Evolutionary conservation across 1,139 yeast species (phyloP), one percentile per base, ranked within the genome.

Genomic region (Geotrichum macrosporum): DNA sequence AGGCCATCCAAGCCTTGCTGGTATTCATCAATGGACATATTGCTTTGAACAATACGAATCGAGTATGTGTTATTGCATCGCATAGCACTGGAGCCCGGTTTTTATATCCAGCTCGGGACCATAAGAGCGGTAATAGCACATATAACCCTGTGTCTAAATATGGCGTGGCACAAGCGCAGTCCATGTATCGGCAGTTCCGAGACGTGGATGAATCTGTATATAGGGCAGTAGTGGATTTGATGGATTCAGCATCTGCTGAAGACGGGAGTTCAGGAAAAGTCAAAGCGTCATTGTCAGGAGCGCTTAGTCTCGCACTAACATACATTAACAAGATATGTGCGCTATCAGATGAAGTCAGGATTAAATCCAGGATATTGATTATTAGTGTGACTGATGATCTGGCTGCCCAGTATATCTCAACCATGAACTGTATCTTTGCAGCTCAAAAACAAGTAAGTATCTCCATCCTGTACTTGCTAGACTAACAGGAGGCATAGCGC

Each of bases 351-450:
- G 65, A 57, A 45, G 31, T 50, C 36, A 38, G 77, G 18, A 69
- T 84, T 65, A 81, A 81, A 55, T 78, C 95, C 0, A 69, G 96
- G 44, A 73, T 92, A 9, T 65, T 94, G 54, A 77, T 88, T 5
- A 72, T 92, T 2, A 81, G 86, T 47, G 82, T 84, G 16, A 80
- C 83, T 53, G 88, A 82, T 53, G 94, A 87, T 56, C 80, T 81
- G 48, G 80, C 87, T 18, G 71, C 87, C 46, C 86, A 86, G 51
- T 94, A 94, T 64, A 86, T 92, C 35, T 86, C 97, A 3, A 81
- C 88, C 41, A 94, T 94, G 98, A 94, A 94, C 65, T 77, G 94
- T 55, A 89, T 92, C 36, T 94, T 94, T 67, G 94, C 97, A 0
- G 96, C 98, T 1, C 96, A 92, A 57, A 88, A 88, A 65, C 77